A percentile compares a stretch with the other conserved stretches of the same genome.
phyloP scores from a whole-genome alignment of 305 asterid genomes.

The Ruellia speciosa region DNA sequence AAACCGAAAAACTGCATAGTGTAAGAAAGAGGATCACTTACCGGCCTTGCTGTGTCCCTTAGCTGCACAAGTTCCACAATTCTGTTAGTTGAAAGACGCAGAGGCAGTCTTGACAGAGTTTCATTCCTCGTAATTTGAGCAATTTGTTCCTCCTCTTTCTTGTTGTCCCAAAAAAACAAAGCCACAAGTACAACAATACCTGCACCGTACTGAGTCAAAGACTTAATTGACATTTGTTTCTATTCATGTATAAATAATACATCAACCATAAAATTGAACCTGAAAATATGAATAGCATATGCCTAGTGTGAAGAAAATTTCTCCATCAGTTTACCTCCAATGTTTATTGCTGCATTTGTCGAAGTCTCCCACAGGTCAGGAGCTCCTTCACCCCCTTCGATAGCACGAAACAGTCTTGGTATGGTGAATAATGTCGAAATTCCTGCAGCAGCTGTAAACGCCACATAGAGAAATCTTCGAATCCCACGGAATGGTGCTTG shows the following conservation, averaged over 20 bases:
- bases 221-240: constrained; percentile 32
- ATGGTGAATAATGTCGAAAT: constrained; percentile 62
- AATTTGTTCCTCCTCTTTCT: constrained; percentile 94
- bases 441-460: constrained; percentile 86
- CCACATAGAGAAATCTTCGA: constrained; percentile 77
- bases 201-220: constrained; percentile 67
- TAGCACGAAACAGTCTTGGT: constrained; percentile 63
- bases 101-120: constrained; percentile 84
- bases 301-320: constrained; percentile 8
- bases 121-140: constrained; percentile 75
- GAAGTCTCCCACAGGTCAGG: constrained; percentile 66
- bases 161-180: constrained; percentile 77
- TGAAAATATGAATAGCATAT: constrained; percentile 11
- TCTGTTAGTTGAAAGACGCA: constrained; percentile 86
- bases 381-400: constrained; percentile 79
- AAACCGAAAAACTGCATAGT: constrained; percentile 12
- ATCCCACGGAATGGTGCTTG: constrained; percentile 97
- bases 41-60: constrained; percentile 89
- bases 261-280: constrained; percentile 3
- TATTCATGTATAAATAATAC: background rate
- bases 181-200: constrained; percentile 76
- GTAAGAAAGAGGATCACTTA: constrained; percentile 38
- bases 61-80: constrained; percentile 91
- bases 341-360: constrained; percentile 65
- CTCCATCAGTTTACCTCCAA: constrained; percentile 49